Conservation (phyloP, 169 alveolate genomes). For the Plasmodium billcollinsi region DNA sequence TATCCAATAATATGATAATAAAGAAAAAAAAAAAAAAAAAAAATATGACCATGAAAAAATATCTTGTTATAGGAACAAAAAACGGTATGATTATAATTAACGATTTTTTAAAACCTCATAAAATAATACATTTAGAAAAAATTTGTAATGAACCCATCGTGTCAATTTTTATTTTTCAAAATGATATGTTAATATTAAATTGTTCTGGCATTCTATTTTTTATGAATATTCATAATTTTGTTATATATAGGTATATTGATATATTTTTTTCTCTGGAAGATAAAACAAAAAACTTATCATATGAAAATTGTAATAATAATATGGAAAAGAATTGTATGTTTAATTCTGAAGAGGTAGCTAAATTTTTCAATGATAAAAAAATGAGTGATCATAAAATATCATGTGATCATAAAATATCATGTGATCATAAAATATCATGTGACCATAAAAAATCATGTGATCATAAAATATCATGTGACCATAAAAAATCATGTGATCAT, state of each 20-base stretch:
- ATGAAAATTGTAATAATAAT: no score
- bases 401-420: no score
- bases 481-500: no score
- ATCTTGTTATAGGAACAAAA: conserved; percentile 40
- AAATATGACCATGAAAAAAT: not conserved
- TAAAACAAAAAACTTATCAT: not conserved
- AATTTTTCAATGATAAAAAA: no score
- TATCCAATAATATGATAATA: not conserved
- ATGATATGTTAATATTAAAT: conserved; percentile 20
- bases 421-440: no score
- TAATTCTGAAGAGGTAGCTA: no score
- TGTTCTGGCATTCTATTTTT: conserved; percentile 33
- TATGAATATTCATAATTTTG: conserved; percentile 31
- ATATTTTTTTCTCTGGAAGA: not conserved
- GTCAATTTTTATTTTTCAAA: conserved; percentile 59
- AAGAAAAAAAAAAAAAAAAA: conserved; percentile 15
- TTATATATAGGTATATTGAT: conserved; percentile 7
- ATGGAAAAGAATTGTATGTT: no score
- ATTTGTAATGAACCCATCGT: conserved; percentile 17
- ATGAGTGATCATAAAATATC: no score
- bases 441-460: no score
- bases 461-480: no score
- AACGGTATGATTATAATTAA: conserved; percentile 24
- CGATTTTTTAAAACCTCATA: conserved; percentile 50
- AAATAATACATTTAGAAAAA: conserved; percentile 37